These are phyloP conservation scores for Cercophora sp. DNA, from an alignment of 495 filamentous ascomycete genomes.

Conservation along the genomic window DNA sequence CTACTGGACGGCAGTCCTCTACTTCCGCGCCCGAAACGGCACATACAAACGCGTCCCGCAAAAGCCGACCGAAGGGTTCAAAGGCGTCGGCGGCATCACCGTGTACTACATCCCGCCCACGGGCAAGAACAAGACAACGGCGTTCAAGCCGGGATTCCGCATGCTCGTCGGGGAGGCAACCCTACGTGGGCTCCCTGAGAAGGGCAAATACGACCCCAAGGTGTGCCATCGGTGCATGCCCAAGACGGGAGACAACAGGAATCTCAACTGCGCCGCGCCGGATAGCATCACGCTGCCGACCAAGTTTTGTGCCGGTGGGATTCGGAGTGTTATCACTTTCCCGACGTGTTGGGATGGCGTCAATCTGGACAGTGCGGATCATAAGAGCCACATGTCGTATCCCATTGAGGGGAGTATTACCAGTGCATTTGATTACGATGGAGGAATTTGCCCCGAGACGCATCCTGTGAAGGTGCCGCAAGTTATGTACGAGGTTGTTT, in stretches of 20 bases:
- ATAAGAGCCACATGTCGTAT: constrained; percentile 12
- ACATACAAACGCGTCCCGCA: constrained; percentile 13
- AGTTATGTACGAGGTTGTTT: constrained; percentile 22
- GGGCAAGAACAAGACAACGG: constrained; percentile 3
- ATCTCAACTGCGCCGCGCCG: constrained; percentile 14
- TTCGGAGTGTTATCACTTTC: constrained; percentile 49
- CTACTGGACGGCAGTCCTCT: constrained; percentile 42
- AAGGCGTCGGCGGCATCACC: constrained; percentile 6
- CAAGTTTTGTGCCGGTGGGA: constrained; percentile 15
- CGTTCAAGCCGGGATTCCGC: constrained; percentile 8
- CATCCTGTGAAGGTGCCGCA: constrained; percentile 21
- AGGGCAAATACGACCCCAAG: constrained; percentile 6
- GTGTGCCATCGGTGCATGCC: constrained; percentile 19
- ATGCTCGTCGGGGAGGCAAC: constrained; percentile 15
- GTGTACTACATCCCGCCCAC: constrained; percentile 14
- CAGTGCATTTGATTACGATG: constrained; percentile 13
- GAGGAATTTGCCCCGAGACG: constrained; percentile 10
- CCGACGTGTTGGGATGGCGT: constrained; percentile 70
- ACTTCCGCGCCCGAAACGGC: constrained; percentile 11
- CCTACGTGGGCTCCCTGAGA: constrained; percentile 1
- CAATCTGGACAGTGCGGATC: constrained; percentile 44
- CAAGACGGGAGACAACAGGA: constrained; percentile 4
- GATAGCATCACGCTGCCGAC: constrained; percentile 7
- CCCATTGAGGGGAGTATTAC: constrained; percentile 4
- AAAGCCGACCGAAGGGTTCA: background rate